These are phyloP conservation scores for Typha latifolia DNA, from an alignment of 176 grass and related monocot genomes.

Conservation along the genomic window DNA sequence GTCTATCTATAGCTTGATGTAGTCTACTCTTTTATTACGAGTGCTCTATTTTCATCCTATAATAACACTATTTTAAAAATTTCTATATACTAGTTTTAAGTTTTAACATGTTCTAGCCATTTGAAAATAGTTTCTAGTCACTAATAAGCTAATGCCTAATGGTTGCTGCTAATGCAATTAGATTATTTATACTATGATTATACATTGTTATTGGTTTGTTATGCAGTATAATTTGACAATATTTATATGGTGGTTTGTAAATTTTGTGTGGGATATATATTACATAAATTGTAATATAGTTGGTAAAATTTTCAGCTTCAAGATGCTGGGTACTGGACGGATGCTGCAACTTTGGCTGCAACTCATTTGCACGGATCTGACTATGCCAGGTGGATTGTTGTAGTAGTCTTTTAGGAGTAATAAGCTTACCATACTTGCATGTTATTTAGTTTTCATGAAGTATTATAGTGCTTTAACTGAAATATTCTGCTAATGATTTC, in stretches of 20 bases:
- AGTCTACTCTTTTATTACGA: too few relatives aligned
- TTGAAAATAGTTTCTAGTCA: background rate
- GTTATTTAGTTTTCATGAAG: background rate
- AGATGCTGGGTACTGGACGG: constrained; percentile 96
- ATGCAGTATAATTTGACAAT: too few relatives aligned
- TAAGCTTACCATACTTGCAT: background rate
- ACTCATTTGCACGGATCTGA: constrained; percentile 96
- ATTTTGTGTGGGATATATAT: too few relatives aligned
- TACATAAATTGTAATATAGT: constrained; percentile 1
- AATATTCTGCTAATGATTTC: background rate
- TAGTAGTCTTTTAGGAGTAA: background rate
- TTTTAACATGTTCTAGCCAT: background rate
- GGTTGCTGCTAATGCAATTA: background rate
- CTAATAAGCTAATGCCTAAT: background rate
- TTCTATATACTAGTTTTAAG: too few relatives aligned
- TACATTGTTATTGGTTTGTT: too few relatives aligned
- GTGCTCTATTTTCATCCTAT: too few relatives aligned
- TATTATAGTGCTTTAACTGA: background rate
- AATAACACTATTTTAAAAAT: too few relatives aligned
- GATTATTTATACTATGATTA: background rate
- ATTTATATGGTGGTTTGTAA: too few relatives aligned
- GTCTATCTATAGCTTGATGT: too few relatives aligned
- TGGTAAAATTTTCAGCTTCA: constrained; percentile 57
- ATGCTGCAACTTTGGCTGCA: constrained; percentile 92
- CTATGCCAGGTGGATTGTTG: constrained; percentile 67